Evolutionary conservation across 805 yeast species (phyloP).

Genomic region (Cyberlindnera euphorbiae): DNA sequence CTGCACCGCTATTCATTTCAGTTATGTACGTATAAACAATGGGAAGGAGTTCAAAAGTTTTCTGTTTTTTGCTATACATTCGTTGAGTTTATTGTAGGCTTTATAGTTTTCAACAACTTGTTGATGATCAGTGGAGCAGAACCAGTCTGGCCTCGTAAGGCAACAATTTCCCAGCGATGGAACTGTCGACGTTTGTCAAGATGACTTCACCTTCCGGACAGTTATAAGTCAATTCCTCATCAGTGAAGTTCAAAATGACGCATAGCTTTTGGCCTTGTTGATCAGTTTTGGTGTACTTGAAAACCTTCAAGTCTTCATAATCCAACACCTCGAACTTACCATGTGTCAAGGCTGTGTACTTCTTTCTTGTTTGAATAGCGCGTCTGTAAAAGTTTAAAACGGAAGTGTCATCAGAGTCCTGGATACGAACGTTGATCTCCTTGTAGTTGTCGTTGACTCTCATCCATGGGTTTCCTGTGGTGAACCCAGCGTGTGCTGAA

Average conservation of each 20-base stretch:
- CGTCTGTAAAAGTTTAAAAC: slow-evolving; percentile 42
- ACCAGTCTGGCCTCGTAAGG: slow-evolving; percentile 43
- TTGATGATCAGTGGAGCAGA: no score
- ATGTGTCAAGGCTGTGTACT: slow-evolving; percentile 38
- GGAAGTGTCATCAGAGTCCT: slow-evolving; percentile 41
- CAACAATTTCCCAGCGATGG: slow-evolving; percentile 26
- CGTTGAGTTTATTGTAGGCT: no score
- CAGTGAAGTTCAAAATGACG: slow-evolving; percentile 40
- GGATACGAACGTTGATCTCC: slow-evolving; percentile 44
- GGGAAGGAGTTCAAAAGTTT: slow-evolving; percentile 3
- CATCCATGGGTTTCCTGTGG: slow-evolving; percentile 49
- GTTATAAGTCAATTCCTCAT: slow-evolving; percentile 29
- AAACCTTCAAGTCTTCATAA: slow-evolving; percentile 35
- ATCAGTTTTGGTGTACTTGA: slow-evolving; percentile 37
- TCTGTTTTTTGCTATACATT: background rate
- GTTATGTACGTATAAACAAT: no score
- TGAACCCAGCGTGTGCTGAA: slow-evolving; percentile 42
- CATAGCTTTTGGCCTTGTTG: slow-evolving; percentile 28
- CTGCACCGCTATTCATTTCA: no score
- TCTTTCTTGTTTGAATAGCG: slow-evolving; percentile 40
- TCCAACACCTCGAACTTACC: slow-evolving; percentile 44
- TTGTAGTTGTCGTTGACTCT: slow-evolving; percentile 44
- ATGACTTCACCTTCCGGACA: slow-evolving; percentile 31
- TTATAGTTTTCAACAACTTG: no score
- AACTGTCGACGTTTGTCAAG: slow-evolving; percentile 29